phyloP scores from a whole-genome alignment of 768 basidiomycete species.

The Termitomyces sp. region DNA sequence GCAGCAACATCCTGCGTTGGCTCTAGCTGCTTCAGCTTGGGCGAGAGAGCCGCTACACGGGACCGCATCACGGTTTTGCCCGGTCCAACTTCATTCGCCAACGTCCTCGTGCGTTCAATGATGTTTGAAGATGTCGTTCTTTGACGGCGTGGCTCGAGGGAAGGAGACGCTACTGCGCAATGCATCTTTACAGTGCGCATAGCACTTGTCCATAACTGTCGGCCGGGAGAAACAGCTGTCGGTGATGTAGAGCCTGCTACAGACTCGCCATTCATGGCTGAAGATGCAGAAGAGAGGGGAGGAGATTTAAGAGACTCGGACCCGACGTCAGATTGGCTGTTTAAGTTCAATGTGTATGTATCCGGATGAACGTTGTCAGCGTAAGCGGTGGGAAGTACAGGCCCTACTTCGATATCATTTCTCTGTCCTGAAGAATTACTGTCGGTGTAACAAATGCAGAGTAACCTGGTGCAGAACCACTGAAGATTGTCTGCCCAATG shows the following conservation, averaged over 20 bases:
- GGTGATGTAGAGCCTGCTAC: neutral
- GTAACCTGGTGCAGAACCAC: slow-evolving; percentile 19
- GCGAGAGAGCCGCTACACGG: slow-evolving; percentile 49
- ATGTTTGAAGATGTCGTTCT: slow-evolving; percentile 29
- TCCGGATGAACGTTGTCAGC: slow-evolving; percentile 6
- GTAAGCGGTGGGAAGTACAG: slow-evolving; percentile 18
- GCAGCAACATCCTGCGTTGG: slow-evolving; percentile 56
- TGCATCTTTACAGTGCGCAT: slow-evolving; percentile 38
- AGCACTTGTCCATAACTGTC: slow-evolving; percentile 39
- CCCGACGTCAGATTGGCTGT: slow-evolving; percentile 18
- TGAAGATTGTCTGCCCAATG: slow-evolving; percentile 13
- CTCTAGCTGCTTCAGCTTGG: slow-evolving; percentile 48
- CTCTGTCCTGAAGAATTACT: slow-evolving; percentile 18
- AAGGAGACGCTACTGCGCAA: slow-evolving; percentile 18
- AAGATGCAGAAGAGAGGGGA: slow-evolving; percentile 8
- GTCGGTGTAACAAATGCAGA: slow-evolving; percentile 16
- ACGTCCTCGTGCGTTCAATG: slow-evolving; percentile 20
- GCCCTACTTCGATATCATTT: slow-evolving; percentile 23
- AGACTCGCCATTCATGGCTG: slow-evolving; percentile 16
- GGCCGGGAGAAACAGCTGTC: slow-evolving; percentile 24
- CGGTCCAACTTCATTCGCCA: slow-evolving; percentile 22
- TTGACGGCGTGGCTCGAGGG: slow-evolving; percentile 24
- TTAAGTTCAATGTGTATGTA: slow-evolving; percentile 2
- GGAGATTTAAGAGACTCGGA: slow-evolving; percentile 14
- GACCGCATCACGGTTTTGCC: slow-evolving; percentile 36